Conservation (phyloP, 2,329 filamentous ascomycete genomes). For the Fusarium transvaalense region DNA sequence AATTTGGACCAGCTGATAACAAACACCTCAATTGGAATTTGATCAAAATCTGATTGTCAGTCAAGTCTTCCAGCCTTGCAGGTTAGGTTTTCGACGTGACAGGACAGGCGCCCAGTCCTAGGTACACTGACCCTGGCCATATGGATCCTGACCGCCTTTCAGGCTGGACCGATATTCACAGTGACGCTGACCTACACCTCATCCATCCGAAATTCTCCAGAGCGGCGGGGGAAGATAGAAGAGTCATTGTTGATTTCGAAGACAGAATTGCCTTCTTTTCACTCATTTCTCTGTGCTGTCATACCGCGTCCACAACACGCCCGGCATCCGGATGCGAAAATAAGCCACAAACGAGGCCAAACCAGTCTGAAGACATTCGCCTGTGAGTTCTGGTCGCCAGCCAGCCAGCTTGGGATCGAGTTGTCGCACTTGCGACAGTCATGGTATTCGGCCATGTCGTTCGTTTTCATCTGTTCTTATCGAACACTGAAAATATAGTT, state of each 20-base stretch:
- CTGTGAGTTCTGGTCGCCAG: neutral
- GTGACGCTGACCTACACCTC: neutral
- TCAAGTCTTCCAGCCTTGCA: constrained; percentile 8
- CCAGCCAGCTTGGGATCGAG: neutral
- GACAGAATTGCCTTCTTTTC: neutral
- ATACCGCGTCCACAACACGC: neutral
- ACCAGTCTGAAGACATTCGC: neutral
- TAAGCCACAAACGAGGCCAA: neutral
- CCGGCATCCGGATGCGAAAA: neutral
- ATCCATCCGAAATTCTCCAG: neutral
- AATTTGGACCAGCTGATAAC: neutral
- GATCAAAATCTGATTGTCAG: neutral
- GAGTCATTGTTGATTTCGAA: neutral
- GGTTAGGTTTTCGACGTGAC: neutral
- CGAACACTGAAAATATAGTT: neutral
- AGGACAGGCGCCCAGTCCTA: neutral
- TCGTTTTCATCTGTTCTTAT: neutral
- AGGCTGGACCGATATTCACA: neutral
- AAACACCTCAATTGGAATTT: neutral
- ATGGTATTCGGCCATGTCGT: neutral
- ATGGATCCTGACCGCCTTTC: constrained; percentile 32
- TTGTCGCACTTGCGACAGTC: constrained; percentile 5
- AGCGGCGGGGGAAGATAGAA: neutral
- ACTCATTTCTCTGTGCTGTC: neutral
- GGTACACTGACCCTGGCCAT: neutral